Conservation (phyloP, 2,329 filamentous ascomycete species). For the Rutstroemia sp. region DNA sequence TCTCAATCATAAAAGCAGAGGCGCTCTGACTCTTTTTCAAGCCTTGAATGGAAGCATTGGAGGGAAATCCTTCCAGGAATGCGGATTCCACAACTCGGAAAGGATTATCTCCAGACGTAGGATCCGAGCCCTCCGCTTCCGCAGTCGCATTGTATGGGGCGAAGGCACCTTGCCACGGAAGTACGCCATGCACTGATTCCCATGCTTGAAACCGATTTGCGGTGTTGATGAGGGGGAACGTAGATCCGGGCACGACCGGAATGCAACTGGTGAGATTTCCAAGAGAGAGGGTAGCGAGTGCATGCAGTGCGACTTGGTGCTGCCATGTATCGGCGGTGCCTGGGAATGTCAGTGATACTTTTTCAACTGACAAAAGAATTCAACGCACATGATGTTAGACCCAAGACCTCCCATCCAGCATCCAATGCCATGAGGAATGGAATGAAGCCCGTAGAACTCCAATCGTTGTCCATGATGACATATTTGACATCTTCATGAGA, state of each 20-base stretch:
- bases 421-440: slow-evolving; percentile 38
- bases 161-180: slow-evolving; percentile 41
- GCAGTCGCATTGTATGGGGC: slow-evolving; percentile 35
- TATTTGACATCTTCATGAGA: neutral
- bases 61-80: slow-evolving; percentile 40
- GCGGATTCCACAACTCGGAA: slow-evolving; percentile 34
- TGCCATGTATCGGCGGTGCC: slow-evolving; percentile 39
- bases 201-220: slow-evolving; percentile 37
- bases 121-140: slow-evolving; percentile 37
- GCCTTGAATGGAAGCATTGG: slow-evolving; percentile 32
- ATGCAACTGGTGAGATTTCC: slow-evolving; percentile 39
- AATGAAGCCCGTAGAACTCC: slow-evolving; percentile 35
- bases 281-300: slow-evolving; percentile 38
- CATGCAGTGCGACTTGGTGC: slow-evolving; percentile 38
- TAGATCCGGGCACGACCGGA: slow-evolving; percentile 39
- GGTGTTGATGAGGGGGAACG: slow-evolving; percentile 41
- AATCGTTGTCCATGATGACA: slow-evolving; percentile 31
- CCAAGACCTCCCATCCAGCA: slow-evolving; percentile 38
- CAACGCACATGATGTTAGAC: slow-evolving; percentile 27
- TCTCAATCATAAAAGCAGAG: slow-evolving; percentile 40
- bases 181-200: slow-evolving; percentile 36
- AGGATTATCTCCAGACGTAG: slow-evolving; percentile 37
- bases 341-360: neutral
- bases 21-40: slow-evolving; percentile 28
- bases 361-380: neutral